These are phyloP conservation scores for Umbelopsis ramanniana DNA, from an alignment of 192 early-diverging fungal species.

Conservation along the genomic window DNA sequence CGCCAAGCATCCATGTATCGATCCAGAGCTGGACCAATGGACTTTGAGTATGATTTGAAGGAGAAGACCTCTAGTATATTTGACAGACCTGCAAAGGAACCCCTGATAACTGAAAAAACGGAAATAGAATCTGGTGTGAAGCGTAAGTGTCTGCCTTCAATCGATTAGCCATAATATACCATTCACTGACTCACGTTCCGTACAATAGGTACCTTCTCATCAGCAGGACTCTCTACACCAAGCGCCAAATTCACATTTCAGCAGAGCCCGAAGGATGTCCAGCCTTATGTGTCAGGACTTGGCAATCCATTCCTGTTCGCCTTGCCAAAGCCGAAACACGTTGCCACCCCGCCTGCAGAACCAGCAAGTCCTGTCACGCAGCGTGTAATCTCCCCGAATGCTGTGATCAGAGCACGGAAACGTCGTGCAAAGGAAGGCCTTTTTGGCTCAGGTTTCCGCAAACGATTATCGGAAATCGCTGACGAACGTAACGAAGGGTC, in stretches of 20 bases:
- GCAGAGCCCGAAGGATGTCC: neutral
- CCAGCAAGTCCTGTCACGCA: neutral
- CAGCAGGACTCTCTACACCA: slow-evolving; percentile 3
- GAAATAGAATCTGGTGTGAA: slow-evolving; percentile 8
- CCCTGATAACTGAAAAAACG: slow-evolving; percentile 14
- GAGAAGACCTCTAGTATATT: neutral
- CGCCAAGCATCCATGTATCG: neutral
- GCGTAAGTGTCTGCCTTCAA: neutral
- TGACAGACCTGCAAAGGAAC: neutral
- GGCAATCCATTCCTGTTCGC: slow-evolving; percentile 8
- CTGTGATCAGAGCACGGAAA: slow-evolving; percentile 12
- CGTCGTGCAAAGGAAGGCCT: slow-evolving; percentile 9
- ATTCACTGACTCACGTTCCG: neutral
- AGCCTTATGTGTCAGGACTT: slow-evolving; percentile 11
- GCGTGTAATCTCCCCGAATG: slow-evolving; percentile 3
- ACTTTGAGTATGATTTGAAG: slow-evolving; percentile 7
- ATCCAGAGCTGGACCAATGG: slow-evolving; percentile 19
- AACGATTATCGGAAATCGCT: slow-evolving; percentile 10
- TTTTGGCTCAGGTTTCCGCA: slow-evolving; percentile 7
- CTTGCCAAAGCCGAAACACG: neutral
- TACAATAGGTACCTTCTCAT: slow-evolving; percentile 7
- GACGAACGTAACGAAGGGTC: neutral
- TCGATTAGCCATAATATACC: neutral
- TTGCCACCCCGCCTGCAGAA: neutral
- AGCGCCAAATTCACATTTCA: neutral